phyloP scores from a whole-genome alignment of 1,139 yeast genomes.

The Diutina catenulata region DNA sequence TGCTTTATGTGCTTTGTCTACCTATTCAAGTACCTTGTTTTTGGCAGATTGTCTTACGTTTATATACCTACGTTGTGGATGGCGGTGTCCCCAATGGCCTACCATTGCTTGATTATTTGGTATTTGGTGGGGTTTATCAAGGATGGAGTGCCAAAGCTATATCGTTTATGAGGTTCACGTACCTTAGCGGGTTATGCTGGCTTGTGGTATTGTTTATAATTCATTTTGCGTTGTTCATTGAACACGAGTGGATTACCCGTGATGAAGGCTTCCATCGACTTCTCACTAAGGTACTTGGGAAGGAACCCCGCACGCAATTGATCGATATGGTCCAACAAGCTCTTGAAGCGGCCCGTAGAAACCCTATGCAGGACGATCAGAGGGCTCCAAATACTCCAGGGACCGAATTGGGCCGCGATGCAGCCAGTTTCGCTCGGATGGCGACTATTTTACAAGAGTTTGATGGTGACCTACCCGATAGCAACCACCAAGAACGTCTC shows the following conservation, averaged over 20 bases:
- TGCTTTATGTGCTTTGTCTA: slow-evolving; percentile 28
- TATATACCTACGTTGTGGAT: slow-evolving; percentile 44
- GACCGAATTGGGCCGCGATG: too few species aligned
- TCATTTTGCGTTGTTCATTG: slow-evolving; percentile 44
- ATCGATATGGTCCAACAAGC: slow-evolving; percentile 24
- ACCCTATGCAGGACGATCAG: too few species aligned
- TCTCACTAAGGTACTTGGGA: slow-evolving; percentile 44
- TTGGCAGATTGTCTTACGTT: slow-evolving; percentile 41
- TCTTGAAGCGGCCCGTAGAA: too few species aligned
- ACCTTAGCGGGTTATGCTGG: slow-evolving; percentile 29
- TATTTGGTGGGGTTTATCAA: slow-evolving; percentile 7
- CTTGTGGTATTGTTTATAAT: slow-evolving; percentile 30
- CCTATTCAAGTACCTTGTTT: slow-evolving; percentile 43
- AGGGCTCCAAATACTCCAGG: too few species aligned
- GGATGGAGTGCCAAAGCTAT: slow-evolving; percentile 6
- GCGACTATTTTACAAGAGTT: neutral
- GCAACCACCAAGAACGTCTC: slow-evolving; percentile 1
- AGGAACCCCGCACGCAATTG: slow-evolving; percentile 35
- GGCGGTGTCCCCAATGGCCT: slow-evolving; percentile 31
- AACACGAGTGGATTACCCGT: slow-evolving; percentile 61
- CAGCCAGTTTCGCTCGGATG: neutral
- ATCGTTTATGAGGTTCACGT: slow-evolving; percentile 23
- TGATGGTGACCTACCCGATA: slow-evolving; percentile 7
- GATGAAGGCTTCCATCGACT: slow-evolving; percentile 56
- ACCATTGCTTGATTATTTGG: neutral